These are phyloP conservation scores for Blastobotrys serpentis DNA, from an alignment of 1,139 yeast species.

Conservation along the genomic window DNA sequence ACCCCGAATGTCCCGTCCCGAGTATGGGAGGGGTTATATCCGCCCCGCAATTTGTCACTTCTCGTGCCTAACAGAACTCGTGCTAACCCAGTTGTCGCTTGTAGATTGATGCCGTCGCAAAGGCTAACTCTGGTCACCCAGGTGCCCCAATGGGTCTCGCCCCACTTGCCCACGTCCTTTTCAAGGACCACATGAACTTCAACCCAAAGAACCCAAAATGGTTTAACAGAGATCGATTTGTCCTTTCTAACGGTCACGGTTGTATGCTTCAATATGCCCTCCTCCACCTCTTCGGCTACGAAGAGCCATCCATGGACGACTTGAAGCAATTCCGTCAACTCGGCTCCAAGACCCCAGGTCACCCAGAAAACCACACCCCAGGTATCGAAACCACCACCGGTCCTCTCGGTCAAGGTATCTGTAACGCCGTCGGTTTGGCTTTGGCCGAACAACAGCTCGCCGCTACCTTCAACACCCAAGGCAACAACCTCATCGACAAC, in stretches of 20 bases:
- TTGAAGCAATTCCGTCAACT: constrained; percentile 89
- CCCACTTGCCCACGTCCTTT: constrained; percentile 75
- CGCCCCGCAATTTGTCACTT: neutral
- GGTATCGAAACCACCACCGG: constrained; percentile 99
- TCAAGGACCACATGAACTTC: constrained; percentile 71
- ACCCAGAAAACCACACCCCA: constrained; percentile 74
- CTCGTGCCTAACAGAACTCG: neutral
- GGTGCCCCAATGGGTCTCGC: constrained; percentile 99
- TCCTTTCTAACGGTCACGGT: constrained; percentile 92
- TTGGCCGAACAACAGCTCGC: constrained; percentile 91
- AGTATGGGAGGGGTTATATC: too few species aligned
- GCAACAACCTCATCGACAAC: constrained; percentile 60
- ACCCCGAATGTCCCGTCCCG: neutral
- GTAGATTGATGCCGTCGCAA: constrained; percentile 74
- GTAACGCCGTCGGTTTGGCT: constrained; percentile 96
- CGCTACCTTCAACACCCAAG: constrained; percentile 92
- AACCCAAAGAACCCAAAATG: constrained; percentile 90
- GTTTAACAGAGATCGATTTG: constrained; percentile 95
- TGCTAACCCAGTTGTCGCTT: neutral
- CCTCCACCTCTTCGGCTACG: constrained; percentile 81
- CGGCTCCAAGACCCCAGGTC: constrained; percentile 93
- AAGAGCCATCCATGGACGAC: constrained; percentile 74
- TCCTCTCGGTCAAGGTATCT: constrained; percentile 98
- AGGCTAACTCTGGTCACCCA: constrained; percentile 98
- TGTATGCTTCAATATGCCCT: constrained; percentile 87